Base-by-base conservation (phyloP, 495 filamentous ascomycete genomes). In the Penicillium arizonense region DNA sequence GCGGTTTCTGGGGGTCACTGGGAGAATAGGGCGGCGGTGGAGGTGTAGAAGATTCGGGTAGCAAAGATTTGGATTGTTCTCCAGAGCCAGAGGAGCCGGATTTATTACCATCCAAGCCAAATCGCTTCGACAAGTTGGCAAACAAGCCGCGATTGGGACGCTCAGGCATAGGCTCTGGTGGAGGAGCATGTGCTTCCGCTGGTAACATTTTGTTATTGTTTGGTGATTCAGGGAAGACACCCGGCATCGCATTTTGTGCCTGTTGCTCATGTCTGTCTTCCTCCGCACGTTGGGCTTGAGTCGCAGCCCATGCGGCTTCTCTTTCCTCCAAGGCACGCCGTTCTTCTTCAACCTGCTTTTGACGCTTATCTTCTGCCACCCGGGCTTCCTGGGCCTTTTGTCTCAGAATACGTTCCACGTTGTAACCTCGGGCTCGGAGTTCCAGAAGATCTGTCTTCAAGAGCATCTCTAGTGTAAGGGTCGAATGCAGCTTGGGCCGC, bases 401-500 rank as follows among this genome's bases (percentile, higher is more conserved):
- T 28, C 87, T 82, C 16, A 99, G 77, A 59, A 97, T 96, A 13
- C 94, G 84, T 49, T 94, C 89, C 36, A 97, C 94, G 57, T 99
- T 97, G 72, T 94, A 96, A 4, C 94, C 94, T 51, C 91, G 88
- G 20, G 78, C 79, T 59, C 85, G 84, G 9, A 99, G 74, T 54
- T 90, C 82, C 34, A 85, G 74, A 10, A 99, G 74, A 54, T 89
- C 87, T n/a, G 82, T 86, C 43, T 86, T 89, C 30, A 99, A 71
- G 47, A 99, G 83, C 56, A 87, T 90, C 64, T 96, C 92, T 32
- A 99, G 78, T 14, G 91, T 88, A 52, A 97, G 76, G 58, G 84
- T 88, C 4, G 90, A 89, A 55, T 94, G 87, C 56, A 91, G 87
- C 61, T 87, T 89, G 4, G 92, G 90, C n/a, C 90, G 82, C 43